A percentile compares a stretch with the other conserved stretches of the same genome.
Evolutionary conservation across 192 early-diverging fungal genomes (phyloP).

Genomic region (Backusella morwellensis): DNA sequence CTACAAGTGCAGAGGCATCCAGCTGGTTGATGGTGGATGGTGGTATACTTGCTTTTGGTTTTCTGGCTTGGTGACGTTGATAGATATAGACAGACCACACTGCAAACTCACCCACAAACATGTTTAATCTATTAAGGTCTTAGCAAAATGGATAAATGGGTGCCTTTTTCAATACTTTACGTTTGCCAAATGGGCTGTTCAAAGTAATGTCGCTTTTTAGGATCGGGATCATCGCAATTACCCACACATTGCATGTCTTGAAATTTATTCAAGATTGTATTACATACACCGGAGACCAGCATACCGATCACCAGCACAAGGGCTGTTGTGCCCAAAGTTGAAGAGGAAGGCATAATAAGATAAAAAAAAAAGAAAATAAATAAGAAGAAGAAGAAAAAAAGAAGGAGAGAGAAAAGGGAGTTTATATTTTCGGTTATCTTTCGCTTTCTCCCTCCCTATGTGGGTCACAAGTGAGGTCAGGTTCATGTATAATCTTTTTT

Average conservation of each 20-base stretch:
- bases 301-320: slow-evolving; percentile 25
- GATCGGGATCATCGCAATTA: slow-evolving; percentile 82
- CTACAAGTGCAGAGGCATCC: slow-evolving; percentile 41
- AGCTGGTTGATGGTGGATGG: slow-evolving; percentile 23
- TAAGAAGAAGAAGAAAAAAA: background rate
- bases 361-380: background rate
- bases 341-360: background rate
- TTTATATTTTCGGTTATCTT: background rate
- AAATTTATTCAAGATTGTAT: slow-evolving; percentile 80
- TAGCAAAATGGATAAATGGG: background rate
- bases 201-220: slow-evolving; percentile 66
- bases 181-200: slow-evolving; percentile 99
- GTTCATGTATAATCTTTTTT: background rate
- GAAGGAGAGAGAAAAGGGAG: background rate
- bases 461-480: background rate
- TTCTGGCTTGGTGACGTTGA: slow-evolving; percentile 31
- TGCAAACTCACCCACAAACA: slow-evolving; percentile 92
- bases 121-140: slow-evolving; percentile 58
- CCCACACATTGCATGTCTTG: slow-evolving; percentile 93
- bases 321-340: slow-evolving; percentile 9
- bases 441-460: background rate
- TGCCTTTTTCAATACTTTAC: background rate
- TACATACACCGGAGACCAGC: slow-evolving; percentile 41
- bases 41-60: slow-evolving; percentile 1
- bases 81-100: slow-evolving; percentile 69